phyloP scores from a whole-genome alignment of 352 stramenopile species.

The Phytophthora agathidicida region DNA sequence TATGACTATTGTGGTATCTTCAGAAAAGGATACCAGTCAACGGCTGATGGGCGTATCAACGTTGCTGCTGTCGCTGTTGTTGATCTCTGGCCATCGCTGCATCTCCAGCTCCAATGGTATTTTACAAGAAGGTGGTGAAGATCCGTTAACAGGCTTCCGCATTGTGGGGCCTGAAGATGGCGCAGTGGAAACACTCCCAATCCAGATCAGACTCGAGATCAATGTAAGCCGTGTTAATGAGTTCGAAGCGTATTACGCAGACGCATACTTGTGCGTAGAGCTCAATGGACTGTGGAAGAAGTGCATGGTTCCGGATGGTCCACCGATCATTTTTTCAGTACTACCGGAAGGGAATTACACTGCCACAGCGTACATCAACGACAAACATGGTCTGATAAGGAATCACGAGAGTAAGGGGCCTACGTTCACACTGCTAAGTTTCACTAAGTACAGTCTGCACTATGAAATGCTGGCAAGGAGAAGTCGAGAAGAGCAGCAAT shows the following conservation, averaged over 20 bases:
- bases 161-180: conserved; percentile 17
- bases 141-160: conserved; percentile 15
- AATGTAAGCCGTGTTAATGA: background rate
- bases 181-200: conserved; percentile 11
- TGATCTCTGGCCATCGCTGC: background rate
- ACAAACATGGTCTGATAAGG: background rate
- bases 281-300: conserved; percentile 29
- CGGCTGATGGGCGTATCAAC: background rate
- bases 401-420: conserved; percentile 1
- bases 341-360: conserved; percentile 30
- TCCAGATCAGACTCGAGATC: conserved; percentile 4
- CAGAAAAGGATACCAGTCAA: background rate
- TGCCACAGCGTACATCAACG: conserved; percentile 17
- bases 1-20: background rate
- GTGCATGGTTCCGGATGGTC: conserved; percentile 9
- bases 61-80: background rate
- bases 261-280: conserved; percentile 28
- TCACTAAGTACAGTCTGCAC: background rate
- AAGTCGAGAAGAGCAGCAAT: conserved; percentile 18
- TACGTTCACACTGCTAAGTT: conserved; percentile 21
- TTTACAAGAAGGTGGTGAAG: background rate
- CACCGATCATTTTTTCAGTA: conserved; percentile 5
- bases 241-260: conserved; percentile 13
- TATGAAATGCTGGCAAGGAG: conserved; percentile 3
- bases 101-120: background rate